phyloP scores from a whole-genome alignment of 1,284 basidiomycete genomes.

The Heterobasidion parviporum region DNA sequence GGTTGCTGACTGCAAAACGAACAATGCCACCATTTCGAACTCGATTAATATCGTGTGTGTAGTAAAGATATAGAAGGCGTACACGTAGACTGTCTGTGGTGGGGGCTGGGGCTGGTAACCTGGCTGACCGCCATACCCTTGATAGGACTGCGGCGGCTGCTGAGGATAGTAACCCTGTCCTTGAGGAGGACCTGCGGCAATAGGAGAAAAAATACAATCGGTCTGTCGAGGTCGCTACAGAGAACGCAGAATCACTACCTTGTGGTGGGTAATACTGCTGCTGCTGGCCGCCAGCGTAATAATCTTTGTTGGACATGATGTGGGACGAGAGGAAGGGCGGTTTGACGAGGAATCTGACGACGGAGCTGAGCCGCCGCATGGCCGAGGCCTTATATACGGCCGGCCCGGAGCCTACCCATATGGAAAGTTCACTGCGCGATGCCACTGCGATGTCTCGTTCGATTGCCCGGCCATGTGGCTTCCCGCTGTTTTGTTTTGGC shows the following conservation, averaged over 20 bases:
- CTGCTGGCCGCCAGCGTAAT: conserved; percentile 48
- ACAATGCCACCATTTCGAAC: neutral
- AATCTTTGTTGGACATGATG: conserved; percentile 68
- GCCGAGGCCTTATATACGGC: neutral
- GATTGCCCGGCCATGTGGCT: neutral
- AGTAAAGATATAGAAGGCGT: conserved; percentile 16
- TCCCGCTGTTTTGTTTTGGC: neutral
- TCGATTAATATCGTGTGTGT: conserved; percentile 6
- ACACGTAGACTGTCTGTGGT: conserved; percentile 75
- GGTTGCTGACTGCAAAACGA: conserved; percentile 42
- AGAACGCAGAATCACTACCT: conserved; percentile 30
- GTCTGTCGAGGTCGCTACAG: neutral
- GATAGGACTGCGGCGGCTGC: conserved; percentile 65
- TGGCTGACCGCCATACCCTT: conserved; percentile 29
- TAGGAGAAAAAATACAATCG: neutral
- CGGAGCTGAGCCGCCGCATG: too few species aligned
- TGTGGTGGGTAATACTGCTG: conserved; percentile 56
- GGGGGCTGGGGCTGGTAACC: conserved; percentile 57
- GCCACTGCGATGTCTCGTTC: neutral
- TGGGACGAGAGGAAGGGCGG: conserved; percentile 13
- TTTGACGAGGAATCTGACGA: too few species aligned
- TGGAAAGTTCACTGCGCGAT: neutral
- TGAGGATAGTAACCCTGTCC: conserved; percentile 73
- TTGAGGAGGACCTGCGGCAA: conserved; percentile 40
- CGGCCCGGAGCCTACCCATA: too few species aligned